Base-by-base conservation (phyloP, 169 alveolate species). In the Theileria parva region DNA sequence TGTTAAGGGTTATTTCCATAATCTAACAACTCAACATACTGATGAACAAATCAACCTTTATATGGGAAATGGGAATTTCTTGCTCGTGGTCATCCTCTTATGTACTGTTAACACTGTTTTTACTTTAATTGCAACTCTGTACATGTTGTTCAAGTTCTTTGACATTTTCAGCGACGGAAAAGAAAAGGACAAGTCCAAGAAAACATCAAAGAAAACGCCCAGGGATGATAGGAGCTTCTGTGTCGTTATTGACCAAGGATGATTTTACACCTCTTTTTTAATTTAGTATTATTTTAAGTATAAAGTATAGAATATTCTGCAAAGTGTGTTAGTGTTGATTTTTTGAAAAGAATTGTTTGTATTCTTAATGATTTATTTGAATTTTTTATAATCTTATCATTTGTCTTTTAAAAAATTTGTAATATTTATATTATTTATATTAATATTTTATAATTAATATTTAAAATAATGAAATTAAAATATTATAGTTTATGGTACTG, bases 61-160 rank as follows among this genome's bases (percentile, higher is more conserved):
- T 74, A 81, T 81, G 88, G 88, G 88, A 21, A 81, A 81, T 74
- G 88, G 88, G 50, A n/a, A 1, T 28, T 81, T 27, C 88, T 27
- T 81, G 17, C 30, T 81, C 9, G 88, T 57, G 25, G 44, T 74
- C 15, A 71, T 74, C 0, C 17, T 75, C 1, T 79, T 81, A 17
- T 73, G 77, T 25, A 60, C 77, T 27, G 59, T 81, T 61, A 70
- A 77, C 79, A 74, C 74, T 19, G 44, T 74, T 57, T 81, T 81
- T 79, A 55, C 73, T 37, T 27, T 81, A 12, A 70, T 76, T 39
- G 72, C 88, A 3, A 69, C 77, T 27, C 61, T 81, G 55, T 81
- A 74, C 88, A 53, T 77, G 6, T 28, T 81, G 27, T 81, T 81
- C 88, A 66, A 77, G 44, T 44, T 81, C 32, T 81, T 81, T 57